Base-by-base conservation (phyloP, 2,329 filamentous ascomycete genomes). In the Epichloe amarillans region DNA sequence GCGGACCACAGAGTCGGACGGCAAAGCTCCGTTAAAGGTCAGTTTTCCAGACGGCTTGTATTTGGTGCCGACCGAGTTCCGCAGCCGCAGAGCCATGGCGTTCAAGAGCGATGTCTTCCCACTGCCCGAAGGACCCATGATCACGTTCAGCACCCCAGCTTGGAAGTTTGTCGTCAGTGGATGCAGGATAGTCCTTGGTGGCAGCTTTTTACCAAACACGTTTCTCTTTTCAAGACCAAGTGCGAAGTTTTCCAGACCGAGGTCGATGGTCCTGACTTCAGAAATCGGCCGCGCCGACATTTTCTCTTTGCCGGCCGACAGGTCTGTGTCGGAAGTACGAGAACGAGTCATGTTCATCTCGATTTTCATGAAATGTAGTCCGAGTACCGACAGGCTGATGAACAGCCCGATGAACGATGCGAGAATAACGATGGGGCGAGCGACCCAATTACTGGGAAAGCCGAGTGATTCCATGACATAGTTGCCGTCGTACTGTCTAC, bases 91-190 rank as follows among this genome's bases (percentile, higher is more conserved):
- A 1, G 86, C 83, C 76, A 90, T 84, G 1, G 82, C 75, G 60
- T 87, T 88, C 11, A 89, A 70, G 0, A 88, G 69, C 0, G 83
- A 85, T 0, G 84, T 88, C 63, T 90, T 90, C 1, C 86, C 86
- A 44, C 80, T 84, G 0, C 86, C 86, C 0, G 84, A 88, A 0
- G 86, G 86, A 0, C 86, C 86, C 84, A 89, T 88, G 55, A 90
- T 86, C 23, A 88, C 75, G 55, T 89, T 89, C 14, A 90, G 62
- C 14, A 76, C 70, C 0, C 84, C 84, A 0, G 86, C 77, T 45
- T 79, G 73, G 56, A 90, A 89, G 0, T 76, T 79, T 0, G 83
- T 71, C 1, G 74, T 81, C 12, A 89, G 73, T 0, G 83, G 82
- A 50, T 82, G 75, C 14, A 90, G 67, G 11, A 90, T 88, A 0